phyloP scores from a whole-genome alignment of 805 yeast genomes.

The Pichia gijzeniarum region DNA sequence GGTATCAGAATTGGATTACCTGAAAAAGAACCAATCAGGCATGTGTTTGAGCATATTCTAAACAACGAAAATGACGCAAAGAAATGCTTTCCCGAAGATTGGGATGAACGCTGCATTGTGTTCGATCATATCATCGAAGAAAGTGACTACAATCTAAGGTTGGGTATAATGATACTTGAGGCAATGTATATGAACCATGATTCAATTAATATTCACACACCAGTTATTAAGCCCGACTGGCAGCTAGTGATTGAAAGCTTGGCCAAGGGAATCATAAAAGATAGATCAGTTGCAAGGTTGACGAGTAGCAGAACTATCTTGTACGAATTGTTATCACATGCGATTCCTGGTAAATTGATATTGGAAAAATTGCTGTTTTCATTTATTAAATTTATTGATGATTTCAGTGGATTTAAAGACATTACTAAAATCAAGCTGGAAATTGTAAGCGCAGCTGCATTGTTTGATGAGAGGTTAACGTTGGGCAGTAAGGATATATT shows the following conservation, averaged over 20 bases:
- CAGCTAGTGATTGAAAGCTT: constrained; percentile 65
- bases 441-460: constrained; percentile 55
- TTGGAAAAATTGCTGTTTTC: constrained; percentile 49
- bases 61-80: constrained; percentile 42
- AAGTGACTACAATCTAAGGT: constrained; percentile 68
- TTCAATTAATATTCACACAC: constrained; percentile 38
- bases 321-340: constrained; percentile 84
- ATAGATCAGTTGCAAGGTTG: constrained; percentile 56
- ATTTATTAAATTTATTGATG: constrained; percentile 26
- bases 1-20: constrained; percentile 89
- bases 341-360: constrained; percentile 84
- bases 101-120: constrained; percentile 29
- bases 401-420: constrained; percentile 15
- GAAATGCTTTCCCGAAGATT: constrained; percentile 30
- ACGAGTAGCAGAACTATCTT: constrained; percentile 60
- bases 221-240: constrained; percentile 81
- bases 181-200: constrained; percentile 72
- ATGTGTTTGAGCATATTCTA: constrained; percentile 51
- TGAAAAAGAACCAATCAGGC: constrained; percentile 45
- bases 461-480: constrained; percentile 79
- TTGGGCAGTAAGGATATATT: constrained; percentile 85
- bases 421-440: constrained; percentile 30
- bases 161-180: constrained; percentile 73
- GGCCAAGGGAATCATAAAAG: constrained; percentile 52
- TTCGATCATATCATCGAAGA: constrained; percentile 47